Conservation (phyloP, 164 flowering plant species). For the grape (Vitis vinifera) region ASM3070453v1 NC_081818.1:27199501-27200000, state of each 20-base stretch:
- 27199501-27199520: conserved; percentile 56
- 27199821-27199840: too few relatives aligned
- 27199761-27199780: conserved; percentile 23
- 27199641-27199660: conserved; percentile 1
- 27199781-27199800: background rate
- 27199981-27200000: background rate
- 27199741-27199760: conserved; percentile 19
- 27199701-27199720: conserved; percentile 50
- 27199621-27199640: background rate
- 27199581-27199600: conserved; percentile 49
- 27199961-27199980: background rate
- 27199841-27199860: background rate
- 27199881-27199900: background rate
- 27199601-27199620: conserved; percentile 1
- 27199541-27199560: conserved; percentile 62
- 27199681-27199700: conserved; percentile 76
- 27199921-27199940: too few relatives aligned
- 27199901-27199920: too few relatives aligned
- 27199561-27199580: conserved; percentile 71
- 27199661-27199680: conserved; percentile 42
- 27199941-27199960: background rate
- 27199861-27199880: background rate
- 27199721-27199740: conserved; percentile 21
- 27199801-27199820: background rate
- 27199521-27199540: conserved; percentile 83